phyloP scores from a whole-genome alignment of 208 protist genomes.

The Blastocrithidia nonstop region DNA sequence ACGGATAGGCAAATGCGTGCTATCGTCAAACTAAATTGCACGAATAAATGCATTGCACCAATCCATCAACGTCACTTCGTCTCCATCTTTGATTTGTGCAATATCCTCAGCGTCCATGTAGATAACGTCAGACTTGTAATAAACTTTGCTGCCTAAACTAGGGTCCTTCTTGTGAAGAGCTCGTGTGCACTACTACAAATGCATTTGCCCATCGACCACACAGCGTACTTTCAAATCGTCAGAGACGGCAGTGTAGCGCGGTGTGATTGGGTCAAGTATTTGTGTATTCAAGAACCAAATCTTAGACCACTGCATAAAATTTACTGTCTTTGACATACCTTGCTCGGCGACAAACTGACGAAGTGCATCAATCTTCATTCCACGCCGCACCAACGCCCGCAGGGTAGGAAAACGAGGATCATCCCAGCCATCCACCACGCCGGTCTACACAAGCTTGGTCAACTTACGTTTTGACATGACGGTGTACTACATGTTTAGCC shows the following conservation, averaged over 20 bases:
- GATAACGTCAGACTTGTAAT: conserved; percentile 76
- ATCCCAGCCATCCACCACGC: conserved; percentile 95
- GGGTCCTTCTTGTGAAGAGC: conserved; percentile 91
- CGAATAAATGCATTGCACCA: conserved; percentile 94
- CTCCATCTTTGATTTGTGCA: conserved; percentile 71
- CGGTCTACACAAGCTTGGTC: conserved; percentile 92
- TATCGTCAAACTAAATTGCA: conserved; percentile 36
- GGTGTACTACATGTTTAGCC: conserved; percentile 98
- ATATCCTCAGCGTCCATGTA: conserved; percentile 92
- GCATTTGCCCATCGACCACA: conserved; percentile 40
- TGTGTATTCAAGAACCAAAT: conserved; percentile 97
- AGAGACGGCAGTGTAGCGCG: conserved; percentile 91
- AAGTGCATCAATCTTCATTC: conserved; percentile 94
- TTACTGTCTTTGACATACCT: conserved; percentile 92
- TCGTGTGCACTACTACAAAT: conserved; percentile 49
- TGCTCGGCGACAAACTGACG: conserved; percentile 92
- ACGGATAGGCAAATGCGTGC: conserved; percentile 27
- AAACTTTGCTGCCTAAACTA: conserved; percentile 87
- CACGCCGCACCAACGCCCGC: conserved; percentile 89
- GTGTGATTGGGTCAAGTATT: conserved; percentile 92
- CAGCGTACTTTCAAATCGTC: conserved; percentile 68
- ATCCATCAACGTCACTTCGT: conserved; percentile 97
- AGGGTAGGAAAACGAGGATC: conserved; percentile 98
- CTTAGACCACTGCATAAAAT: conserved; percentile 97
- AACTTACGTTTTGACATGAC: conserved; percentile 99